Evolutionary conservation across 805 yeast genomes (phyloP), one percentile per base, ranked within the genome.

Genomic region (Brettanomyces anomalus): DNA sequence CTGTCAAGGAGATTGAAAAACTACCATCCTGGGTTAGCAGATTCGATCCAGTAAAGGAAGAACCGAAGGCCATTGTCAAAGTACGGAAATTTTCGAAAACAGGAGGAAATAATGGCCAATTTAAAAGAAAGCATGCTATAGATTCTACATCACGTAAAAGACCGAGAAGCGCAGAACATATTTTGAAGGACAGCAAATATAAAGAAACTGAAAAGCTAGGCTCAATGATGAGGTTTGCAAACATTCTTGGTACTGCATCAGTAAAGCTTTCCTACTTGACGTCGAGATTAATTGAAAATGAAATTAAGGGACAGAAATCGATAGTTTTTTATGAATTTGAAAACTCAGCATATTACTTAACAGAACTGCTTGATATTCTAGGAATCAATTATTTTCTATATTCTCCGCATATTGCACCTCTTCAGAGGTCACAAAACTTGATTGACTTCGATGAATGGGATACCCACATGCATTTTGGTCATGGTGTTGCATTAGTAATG

Each of bases 251-350:
- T 2, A 74, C 85, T 0, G 72, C 79, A 0, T 81, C 87, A 0
- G 62, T 79, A 0, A 82, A 82, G 50, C 57, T 81, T 14, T 74
- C 85, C 4, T 81, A 81, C 47, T 58, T 81, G 45, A 67, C 76
- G 0, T 64, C 80, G 14, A 64, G 76, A 45, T 50, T 80, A 7
- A 53, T 77, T 21, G 80, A 77, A 40, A 74, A 80, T 51, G 76
- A 76, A 46, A 45, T 49, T 8, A 43, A 55, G 7, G 65, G 67
- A 3, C 54, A 74, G 41, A 77, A 81, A 55, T 72, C 81, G 14
- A 65, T 81, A 21, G 77, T 81, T 0, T 81, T 81, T 54, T 82
- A 76, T 54, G 87, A 81, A 48, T 79, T 76, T 57, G 85, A 79
- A 54, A 86, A 81, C 48, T 71, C 77, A 39, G 88, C 87, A 0